Evolutionary conservation across 495 filamentous ascomycete species (phyloP).

Genomic region (Trichoderma orchidacearum): DNA sequence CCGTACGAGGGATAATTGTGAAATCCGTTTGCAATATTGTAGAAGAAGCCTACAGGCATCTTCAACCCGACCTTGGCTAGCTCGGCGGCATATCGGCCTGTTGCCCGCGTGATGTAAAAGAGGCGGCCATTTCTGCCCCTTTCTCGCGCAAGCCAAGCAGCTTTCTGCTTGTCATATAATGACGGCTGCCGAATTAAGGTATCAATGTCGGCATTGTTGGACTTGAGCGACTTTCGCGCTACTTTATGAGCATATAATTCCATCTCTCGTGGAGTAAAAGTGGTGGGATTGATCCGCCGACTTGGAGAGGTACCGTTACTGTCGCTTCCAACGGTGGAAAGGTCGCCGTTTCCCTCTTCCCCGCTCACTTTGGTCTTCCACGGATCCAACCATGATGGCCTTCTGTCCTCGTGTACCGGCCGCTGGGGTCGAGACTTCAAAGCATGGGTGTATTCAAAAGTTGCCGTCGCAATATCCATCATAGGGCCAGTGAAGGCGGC

Average conservation of each 20-base stretch:
- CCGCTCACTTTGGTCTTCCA: background rate
- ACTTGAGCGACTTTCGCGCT: background rate
- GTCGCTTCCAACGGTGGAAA: background rate
- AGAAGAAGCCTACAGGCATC: background rate
- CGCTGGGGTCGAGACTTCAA: background rate
- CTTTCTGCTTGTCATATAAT: background rate
- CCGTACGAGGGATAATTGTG: background rate
- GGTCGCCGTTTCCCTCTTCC: too few relatives aligned
- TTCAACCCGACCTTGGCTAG: background rate
- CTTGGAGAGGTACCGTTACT: background rate
- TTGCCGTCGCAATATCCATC: background rate
- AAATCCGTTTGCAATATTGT: background rate
- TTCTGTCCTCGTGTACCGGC: background rate
- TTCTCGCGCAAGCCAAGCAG: background rate
- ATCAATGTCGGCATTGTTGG: background rate
- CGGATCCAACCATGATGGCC: background rate
- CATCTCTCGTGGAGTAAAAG: background rate
- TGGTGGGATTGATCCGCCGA: background rate
- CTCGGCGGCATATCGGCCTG: background rate
- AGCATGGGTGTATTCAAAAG: background rate
- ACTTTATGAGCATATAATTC: background rate
- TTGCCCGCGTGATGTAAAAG: background rate
- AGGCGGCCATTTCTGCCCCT: background rate
- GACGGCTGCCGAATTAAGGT: background rate
- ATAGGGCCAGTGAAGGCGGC: background rate